Evolutionary conservation across 768 basidiomycete genomes (phyloP).

Genomic region (Mycena epipterygia): DNA sequence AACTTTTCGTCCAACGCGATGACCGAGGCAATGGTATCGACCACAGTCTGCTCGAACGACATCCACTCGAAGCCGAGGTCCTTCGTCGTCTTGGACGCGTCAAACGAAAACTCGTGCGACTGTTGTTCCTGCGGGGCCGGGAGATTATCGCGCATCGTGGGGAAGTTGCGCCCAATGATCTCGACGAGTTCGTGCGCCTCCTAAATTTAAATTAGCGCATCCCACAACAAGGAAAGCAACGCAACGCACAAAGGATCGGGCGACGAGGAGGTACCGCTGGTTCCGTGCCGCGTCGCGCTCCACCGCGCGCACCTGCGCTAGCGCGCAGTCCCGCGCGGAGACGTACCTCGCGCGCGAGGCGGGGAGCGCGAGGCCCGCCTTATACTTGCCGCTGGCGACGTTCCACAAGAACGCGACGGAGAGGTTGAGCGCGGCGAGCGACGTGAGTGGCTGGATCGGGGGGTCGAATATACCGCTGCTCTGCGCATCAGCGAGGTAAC

Average conservation of each 20-base stretch:
- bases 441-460: conserved; percentile 44
- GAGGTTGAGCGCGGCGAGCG: conserved; percentile 43
- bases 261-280: conserved; percentile 55
- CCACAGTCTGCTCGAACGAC: neutral
- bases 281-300: conserved; percentile 56
- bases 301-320: conserved; percentile 61
- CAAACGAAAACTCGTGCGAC: neutral
- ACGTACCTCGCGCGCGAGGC: conserved; percentile 41
- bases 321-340: conserved; percentile 59
- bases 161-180: conserved; percentile 5
- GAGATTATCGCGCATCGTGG: neutral
- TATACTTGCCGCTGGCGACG: conserved; percentile 2
- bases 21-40: neutral
- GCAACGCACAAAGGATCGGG: neutral
- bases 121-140: neutral
- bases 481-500: neutral
- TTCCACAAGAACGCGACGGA: conserved; percentile 35
- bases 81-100: neutral
- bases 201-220: neutral
- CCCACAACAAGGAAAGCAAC: neutral
- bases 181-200: neutral
- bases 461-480: conserved; percentile 36
- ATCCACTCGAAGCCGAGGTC: conserved; percentile 2
- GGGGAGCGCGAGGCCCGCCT: neutral
- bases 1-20: neutral